Evolutionary conservation across 345 rosid genomes (phyloP), one percentile per base, ranked within the genome.

Genomic region (Ailanthus altissimus): DNA sequence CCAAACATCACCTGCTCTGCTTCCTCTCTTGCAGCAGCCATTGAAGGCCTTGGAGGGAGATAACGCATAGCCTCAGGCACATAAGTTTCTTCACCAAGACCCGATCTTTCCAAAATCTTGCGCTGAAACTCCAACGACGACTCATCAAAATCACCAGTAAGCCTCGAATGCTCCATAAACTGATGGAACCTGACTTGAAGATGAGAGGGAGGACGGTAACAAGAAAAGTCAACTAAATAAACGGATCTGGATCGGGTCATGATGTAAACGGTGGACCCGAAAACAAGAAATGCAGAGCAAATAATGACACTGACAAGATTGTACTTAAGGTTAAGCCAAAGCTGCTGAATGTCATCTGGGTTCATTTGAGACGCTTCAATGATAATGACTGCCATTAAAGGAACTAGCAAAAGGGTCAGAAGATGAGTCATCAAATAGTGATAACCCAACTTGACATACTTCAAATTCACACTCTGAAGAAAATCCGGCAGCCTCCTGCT

Each of bases 1-100:
- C 98, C 98, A 59, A 86, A 93, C 92, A 94, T 94, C 81, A 93
- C 98, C 92, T 91, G 93, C 79, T 94, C 93, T 3, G 98, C 87
- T 82, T 94, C 98, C 73, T 88, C 90, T 51, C 98, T 88, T 0
- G 98, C 98, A 9, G 96, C 96, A 12, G 77, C 84, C 96, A 91
- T 94, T 12, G 98, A 89, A 2, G 94, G 95, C 46, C 88, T 73
- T 0, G 98, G 98, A 2, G 98, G 98, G 18, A 93, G 72, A 51
- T 64, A 81, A 74, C 88, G 97, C 83, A 95, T 83, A 36, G 94
- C 93, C 75, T 93, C 90, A 14, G 99, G 99, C 38, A 83, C 92
- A 70, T 88, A 89, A 5, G 99, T 95, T 81, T 95, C 99, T 63
- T 95, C 97, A 6, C 99, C 99, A 5, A 95, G 90, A 46, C 99